Conservation (phyloP, 306 rosid species). For the Quercus robur region DNA sequence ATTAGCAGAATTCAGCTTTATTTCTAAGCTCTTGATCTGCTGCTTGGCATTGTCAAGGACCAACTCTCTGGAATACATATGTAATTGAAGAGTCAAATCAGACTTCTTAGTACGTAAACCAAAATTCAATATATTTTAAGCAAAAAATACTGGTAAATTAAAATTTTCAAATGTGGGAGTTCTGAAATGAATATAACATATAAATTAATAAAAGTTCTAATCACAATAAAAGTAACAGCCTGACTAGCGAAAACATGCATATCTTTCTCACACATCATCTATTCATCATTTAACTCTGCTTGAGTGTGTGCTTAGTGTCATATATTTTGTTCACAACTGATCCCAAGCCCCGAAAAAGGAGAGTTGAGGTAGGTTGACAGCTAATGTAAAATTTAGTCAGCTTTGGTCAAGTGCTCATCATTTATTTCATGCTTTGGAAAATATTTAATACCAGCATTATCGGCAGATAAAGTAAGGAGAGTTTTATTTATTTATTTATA, state of each 20-base stretch:
- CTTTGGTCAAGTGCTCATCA: no score
- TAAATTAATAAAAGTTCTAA: background rate
- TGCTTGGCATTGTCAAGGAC: conserved; percentile 55
- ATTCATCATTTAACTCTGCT: background rate
- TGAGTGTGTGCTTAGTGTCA: no score
- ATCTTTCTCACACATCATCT: background rate
- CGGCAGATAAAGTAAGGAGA: no score
- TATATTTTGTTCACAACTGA: no score
- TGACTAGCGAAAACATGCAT: background rate
- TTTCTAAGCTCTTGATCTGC: conserved; percentile 69
- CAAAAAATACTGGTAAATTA: background rate
- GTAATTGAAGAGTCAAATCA: conserved; percentile 28
- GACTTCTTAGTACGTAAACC: conserved; percentile 15
- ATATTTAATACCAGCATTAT: background rate
- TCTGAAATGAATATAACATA: background rate
- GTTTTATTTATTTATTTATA: no score
- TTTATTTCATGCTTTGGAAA: background rate
- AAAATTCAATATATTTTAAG: conserved; percentile 1
- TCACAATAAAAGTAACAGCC: background rate
- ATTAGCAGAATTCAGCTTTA: conserved; percentile 63
- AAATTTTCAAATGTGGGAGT: background rate
- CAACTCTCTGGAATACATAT: conserved; percentile 56
- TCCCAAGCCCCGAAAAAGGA: no score
- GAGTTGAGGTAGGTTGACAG: no score
- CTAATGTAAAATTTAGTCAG: no score